phyloP scores from a whole-genome alignment of 805 yeast genomes.

The Pichia gijzeniarum region DNA sequence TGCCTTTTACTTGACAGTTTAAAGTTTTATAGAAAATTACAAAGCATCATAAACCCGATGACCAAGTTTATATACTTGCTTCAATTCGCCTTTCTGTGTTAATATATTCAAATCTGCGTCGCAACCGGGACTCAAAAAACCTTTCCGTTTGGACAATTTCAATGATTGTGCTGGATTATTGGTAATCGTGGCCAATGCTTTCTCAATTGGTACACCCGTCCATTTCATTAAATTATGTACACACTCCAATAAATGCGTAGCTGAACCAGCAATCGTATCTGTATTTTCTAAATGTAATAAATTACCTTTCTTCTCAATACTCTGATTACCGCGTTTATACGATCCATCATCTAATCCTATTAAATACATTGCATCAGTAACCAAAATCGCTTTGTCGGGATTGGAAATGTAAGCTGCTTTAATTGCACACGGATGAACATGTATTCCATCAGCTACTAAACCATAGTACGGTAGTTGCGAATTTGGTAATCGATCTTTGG shows the following conservation, averaged over 20 bases:
- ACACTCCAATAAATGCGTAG: conserved; percentile 48
- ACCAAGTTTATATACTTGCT: conserved; percentile 48
- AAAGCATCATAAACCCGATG: conserved; percentile 14
- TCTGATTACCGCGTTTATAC: conserved; percentile 44
- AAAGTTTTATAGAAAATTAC: not conserved
- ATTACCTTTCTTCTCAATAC: conserved; percentile 42
- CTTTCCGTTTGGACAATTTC: conserved; percentile 38
- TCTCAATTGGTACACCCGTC: conserved; percentile 41
- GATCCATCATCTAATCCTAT: conserved; percentile 53
- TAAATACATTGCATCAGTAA: conserved; percentile 54
- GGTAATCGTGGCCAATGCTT: conserved; percentile 52
- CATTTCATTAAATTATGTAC: conserved; percentile 44
- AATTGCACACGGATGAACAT: conserved; percentile 50
- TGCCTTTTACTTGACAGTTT: too few species aligned
- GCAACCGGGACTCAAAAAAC: conserved; percentile 45
- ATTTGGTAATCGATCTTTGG: conserved; percentile 9
- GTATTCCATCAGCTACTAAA: conserved; percentile 52
- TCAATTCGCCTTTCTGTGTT: conserved; percentile 37
- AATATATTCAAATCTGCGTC: conserved; percentile 52
- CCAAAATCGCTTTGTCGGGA: conserved; percentile 48
- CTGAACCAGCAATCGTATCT: conserved; percentile 55
- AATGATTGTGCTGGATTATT: conserved; percentile 47
- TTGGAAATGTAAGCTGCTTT: conserved; percentile 43
- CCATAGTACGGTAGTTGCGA: conserved; percentile 44
- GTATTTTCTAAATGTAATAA: conserved; percentile 45